Percentiles rank a stretch among this genome's conserved stretches.
These are phyloP conservation scores for Inga leiocalycina DNA, from an alignment of 306 rosid species.

Conservation along the genomic window DNA sequence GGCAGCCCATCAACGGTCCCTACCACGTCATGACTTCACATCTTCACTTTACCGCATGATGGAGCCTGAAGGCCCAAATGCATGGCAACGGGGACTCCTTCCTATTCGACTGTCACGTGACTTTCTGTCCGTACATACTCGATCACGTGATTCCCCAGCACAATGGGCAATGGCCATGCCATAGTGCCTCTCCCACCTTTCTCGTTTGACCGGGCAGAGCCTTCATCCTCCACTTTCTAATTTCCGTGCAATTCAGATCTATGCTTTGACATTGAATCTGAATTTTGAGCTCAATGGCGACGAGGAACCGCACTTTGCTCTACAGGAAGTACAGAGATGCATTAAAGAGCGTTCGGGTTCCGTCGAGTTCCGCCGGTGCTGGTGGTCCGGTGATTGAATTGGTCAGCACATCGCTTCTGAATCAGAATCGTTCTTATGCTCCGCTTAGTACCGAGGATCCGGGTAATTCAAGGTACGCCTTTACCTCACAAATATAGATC, in stretches of 20 bases:
- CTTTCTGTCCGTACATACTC: slow-evolving; percentile 11
- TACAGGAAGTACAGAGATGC: slow-evolving; percentile 71
- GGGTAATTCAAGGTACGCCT: slow-evolving; percentile 74
- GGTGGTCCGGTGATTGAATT: slow-evolving; percentile 87
- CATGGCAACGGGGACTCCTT: neutral
- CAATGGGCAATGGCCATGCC: neutral
- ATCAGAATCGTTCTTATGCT: slow-evolving; percentile 78
- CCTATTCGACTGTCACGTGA: slow-evolving; percentile 49
- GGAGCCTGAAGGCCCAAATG: neutral
- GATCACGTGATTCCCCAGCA: slow-evolving; percentile 38
- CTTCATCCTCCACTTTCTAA: neutral
- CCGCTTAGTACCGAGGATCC: slow-evolving; percentile 98
- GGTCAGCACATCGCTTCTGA: slow-evolving; percentile 79
- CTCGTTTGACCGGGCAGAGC: slow-evolving; percentile 32
- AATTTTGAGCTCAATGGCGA: slow-evolving; percentile 51
- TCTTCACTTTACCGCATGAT: neutral
- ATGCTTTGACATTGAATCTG: slow-evolving; percentile 22
- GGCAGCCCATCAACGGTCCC: neutral
- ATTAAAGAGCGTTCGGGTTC: slow-evolving; percentile 79
- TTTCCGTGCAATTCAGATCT: slow-evolving; percentile 29
- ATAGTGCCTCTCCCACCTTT: neutral
- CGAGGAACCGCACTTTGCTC: slow-evolving; percentile 67
- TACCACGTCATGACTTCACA: neutral
- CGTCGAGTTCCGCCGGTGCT: slow-evolving; percentile 49
- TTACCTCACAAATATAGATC: slow-evolving; percentile 37